Evolutionary conservation across 768 basidiomycete genomes (phyloP).

Genomic region (Kwoniella europaea): DNA sequence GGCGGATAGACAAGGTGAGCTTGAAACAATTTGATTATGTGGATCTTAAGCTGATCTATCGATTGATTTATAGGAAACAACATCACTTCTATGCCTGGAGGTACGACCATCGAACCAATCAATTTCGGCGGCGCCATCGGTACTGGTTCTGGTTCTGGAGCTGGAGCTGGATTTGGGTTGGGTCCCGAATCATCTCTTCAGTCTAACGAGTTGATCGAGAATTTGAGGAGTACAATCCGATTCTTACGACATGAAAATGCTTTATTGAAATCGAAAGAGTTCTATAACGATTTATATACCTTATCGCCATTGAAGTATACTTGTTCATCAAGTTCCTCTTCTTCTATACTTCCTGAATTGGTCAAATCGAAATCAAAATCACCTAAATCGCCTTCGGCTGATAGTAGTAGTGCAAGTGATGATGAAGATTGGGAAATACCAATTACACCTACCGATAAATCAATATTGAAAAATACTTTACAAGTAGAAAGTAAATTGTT

Average conservation of each 20-base stretch:
- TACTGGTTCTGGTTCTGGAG: background rate
- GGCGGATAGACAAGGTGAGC: conserved; percentile 60
- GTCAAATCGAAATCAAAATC: conserved; percentile 30
- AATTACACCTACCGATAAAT: conserved; percentile 9
- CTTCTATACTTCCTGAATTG: conserved; percentile 52
- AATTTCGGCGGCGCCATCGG: conserved; percentile 64
- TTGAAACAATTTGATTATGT: conserved; percentile 27
- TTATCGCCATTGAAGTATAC: conserved; percentile 68
- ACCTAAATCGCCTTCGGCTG: conserved; percentile 64
- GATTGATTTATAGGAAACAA: background rate
- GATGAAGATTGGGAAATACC: conserved; percentile 24
- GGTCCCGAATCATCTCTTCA: conserved; percentile 80
- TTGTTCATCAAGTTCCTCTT: background rate
- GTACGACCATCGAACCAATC: conserved; percentile 66
- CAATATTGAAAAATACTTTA: conserved; percentile 63
- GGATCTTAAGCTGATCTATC: conserved; percentile 5
- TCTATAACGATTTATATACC: conserved; percentile 78
- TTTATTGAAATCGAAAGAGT: conserved; percentile 88
- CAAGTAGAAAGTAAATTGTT: conserved; percentile 81
- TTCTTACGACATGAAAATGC: conserved; percentile 94
- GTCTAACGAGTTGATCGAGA: conserved; percentile 89
- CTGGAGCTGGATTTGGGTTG: conserved; percentile 56
- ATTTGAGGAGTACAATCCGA: conserved; percentile 84
- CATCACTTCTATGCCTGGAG: conserved; percentile 14
- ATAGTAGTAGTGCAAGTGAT: conserved; percentile 64